Evolutionary conservation across 2,329 filamentous ascomycete species (phyloP).

Genomic region (Pestalotiopsis sp.): DNA sequence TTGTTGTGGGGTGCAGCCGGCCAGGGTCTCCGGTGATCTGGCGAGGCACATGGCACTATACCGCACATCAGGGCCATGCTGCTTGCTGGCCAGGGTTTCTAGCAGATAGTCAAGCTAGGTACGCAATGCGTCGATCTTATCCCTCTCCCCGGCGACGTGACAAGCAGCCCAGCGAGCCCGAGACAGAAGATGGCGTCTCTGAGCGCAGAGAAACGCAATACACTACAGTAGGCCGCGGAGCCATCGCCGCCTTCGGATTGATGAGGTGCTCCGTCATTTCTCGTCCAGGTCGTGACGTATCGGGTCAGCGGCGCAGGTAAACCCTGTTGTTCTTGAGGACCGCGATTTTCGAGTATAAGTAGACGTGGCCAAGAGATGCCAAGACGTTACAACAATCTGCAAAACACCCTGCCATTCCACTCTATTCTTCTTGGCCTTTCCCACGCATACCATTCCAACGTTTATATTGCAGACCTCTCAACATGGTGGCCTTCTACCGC

Average conservation of each 20-base stretch:
- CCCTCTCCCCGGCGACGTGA: no score
- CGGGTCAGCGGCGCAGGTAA: not conserved
- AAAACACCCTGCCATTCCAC: not conserved
- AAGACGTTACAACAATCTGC: not conserved
- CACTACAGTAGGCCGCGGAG: not conserved
- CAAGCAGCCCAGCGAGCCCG: not conserved
- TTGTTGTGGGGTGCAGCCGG: no score
- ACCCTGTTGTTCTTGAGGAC: no score
- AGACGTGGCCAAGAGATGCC: not conserved
- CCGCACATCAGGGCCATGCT: not conserved
- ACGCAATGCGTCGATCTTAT: no score
- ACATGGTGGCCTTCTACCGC: not conserved
- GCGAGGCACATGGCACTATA: not conserved
- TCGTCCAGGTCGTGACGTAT: slow-evolving; percentile 23
- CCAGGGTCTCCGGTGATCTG: not conserved
- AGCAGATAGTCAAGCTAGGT: not conserved
- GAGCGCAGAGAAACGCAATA: not conserved
- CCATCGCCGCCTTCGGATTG: not conserved
- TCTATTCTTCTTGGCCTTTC: not conserved
- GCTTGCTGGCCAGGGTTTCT: not conserved
- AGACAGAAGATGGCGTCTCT: no score
- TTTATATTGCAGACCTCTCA: not conserved
- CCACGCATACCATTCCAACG: not conserved
- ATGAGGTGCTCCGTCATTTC: slow-evolving; percentile 11
- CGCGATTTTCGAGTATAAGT: not conserved